These are phyloP conservation scores for Knoxia roxburghii DNA, from an alignment of 257 asterid species.

Conservation along the genomic window DNA sequence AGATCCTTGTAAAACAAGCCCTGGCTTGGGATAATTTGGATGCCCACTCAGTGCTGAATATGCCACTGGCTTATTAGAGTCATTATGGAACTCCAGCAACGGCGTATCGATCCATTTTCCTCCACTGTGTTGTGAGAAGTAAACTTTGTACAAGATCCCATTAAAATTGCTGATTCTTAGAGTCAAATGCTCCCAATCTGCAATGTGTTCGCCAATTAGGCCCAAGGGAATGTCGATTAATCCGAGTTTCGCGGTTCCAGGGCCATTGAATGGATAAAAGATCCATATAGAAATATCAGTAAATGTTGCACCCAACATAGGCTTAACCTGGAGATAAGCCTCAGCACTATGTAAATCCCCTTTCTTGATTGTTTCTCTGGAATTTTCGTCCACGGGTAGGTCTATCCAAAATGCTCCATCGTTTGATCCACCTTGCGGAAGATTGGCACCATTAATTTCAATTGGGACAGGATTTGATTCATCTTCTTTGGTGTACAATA, in stretches of 20 bases:
- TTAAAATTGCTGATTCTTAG: slow-evolving; percentile 76
- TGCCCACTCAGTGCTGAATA: slow-evolving; percentile 73
- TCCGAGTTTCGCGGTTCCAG: slow-evolving; percentile 57
- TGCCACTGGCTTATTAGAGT: slow-evolving; percentile 46
- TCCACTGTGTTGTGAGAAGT: slow-evolving; percentile 52
- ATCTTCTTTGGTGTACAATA: slow-evolving; percentile 44
- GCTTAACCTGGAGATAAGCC: slow-evolving; percentile 66
- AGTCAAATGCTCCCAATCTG: slow-evolving; percentile 95
- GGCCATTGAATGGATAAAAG: slow-evolving; percentile 88
- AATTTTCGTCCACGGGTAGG: slow-evolving; percentile 44
- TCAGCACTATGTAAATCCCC: slow-evolving; percentile 58
- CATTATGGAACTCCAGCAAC: slow-evolving; percentile 37
- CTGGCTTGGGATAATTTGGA: slow-evolving; percentile 39
- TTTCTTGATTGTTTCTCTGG: slow-evolving; percentile 27
- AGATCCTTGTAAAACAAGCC: slow-evolving; percentile 48
- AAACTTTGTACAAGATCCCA: slow-evolving; percentile 53
- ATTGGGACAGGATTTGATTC: slow-evolving; percentile 50
- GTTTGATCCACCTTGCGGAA: slow-evolving; percentile 71
- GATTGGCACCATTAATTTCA: slow-evolving; percentile 54
- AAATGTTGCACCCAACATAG: slow-evolving; percentile 58
- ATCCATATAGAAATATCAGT: slow-evolving; percentile 81
- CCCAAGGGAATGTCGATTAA: slow-evolving; percentile 44
- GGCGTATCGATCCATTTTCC: slow-evolving; percentile 67
- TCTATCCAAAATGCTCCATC: slow-evolving; percentile 74
- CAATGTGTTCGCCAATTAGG: slow-evolving; percentile 73